Conservation (phyloP, 371 early-diverging fungal genomes). For the Mortierella sp. region DNA sequence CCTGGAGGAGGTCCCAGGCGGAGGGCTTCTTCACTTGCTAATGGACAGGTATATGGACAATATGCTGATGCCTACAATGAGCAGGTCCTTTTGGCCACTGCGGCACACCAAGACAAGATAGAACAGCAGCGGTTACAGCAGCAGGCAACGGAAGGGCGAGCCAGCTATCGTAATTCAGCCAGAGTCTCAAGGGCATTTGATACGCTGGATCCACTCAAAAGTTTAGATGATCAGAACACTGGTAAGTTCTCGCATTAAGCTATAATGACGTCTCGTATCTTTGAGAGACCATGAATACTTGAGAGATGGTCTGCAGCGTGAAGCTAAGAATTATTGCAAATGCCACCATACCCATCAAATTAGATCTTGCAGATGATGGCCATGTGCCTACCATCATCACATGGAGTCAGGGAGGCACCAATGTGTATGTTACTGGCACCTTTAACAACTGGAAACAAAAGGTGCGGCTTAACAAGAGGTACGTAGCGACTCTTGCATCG, state of each 20-base stretch:
- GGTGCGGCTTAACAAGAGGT: slow-evolving; percentile 87
- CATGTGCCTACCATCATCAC: slow-evolving; percentile 85
- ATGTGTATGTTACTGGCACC: slow-evolving; percentile 95
- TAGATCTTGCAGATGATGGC: slow-evolving; percentile 46
- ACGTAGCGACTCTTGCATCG: slow-evolving; percentile 4
- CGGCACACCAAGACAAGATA: slow-evolving; percentile 53
- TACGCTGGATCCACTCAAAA: slow-evolving; percentile 43
- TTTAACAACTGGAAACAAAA: slow-evolving; percentile 98
- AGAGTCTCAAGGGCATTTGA: slow-evolving; percentile 55
- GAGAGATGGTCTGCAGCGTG: neutral
- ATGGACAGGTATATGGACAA: slow-evolving; percentile 22
- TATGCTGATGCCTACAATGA: slow-evolving; percentile 43
- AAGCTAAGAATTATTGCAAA: too few relatives aligned
- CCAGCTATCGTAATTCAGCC: slow-evolving; percentile 54
- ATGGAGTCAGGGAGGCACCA: slow-evolving; percentile 91
- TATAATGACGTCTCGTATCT: neutral
- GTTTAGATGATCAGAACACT: slow-evolving; percentile 29
- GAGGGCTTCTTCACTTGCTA: slow-evolving; percentile 42
- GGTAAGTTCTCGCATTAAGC: slow-evolving; percentile 16
- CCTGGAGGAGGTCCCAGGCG: slow-evolving; percentile 53
- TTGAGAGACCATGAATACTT: neutral
- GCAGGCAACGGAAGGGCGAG: slow-evolving; percentile 26
- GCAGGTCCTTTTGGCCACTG: slow-evolving; percentile 47
- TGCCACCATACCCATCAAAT: neutral
- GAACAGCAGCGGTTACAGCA: slow-evolving; percentile 39